Conservation (phyloP, 106 monocot genomes). For the Triglochin maritima region DNA sequence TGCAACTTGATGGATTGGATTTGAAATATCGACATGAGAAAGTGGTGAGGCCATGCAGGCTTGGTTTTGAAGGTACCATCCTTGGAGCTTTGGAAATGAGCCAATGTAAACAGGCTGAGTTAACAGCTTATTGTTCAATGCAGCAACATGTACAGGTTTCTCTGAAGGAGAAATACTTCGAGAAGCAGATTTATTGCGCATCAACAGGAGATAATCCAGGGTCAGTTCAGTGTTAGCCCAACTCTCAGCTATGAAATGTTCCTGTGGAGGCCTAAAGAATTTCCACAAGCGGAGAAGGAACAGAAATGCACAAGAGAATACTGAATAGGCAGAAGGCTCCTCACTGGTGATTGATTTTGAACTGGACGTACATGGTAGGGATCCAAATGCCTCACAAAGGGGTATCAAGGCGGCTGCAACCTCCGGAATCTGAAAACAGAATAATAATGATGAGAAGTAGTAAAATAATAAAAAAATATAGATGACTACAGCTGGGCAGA, state of each 20-base stretch:
- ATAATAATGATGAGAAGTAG: too few relatives aligned
- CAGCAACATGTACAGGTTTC: constrained; percentile 2
- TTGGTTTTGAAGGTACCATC: constrained; percentile 93
- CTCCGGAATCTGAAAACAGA: constrained; percentile 73
- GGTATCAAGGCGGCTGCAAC: constrained; percentile 86
- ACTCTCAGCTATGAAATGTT: constrained; percentile 47
- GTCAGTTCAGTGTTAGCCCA: constrained; percentile 56
- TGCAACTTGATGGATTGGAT: constrained; percentile 66
- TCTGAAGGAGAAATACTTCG: constrained; percentile 16
- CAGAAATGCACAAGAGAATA: constrained; percentile 94
- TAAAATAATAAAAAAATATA: too few relatives aligned
- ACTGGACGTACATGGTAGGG: constrained; percentile 39
- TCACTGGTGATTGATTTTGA: constrained; percentile 34
- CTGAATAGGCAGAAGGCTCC: constrained; percentile 57
- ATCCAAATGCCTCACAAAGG: constrained; percentile 89
- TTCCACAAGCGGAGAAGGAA: constrained; percentile 93
- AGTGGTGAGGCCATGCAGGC: constrained; percentile 82
- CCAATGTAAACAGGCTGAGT: constrained; percentile 60
- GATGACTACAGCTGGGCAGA: too few relatives aligned
- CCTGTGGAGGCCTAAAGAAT: constrained; percentile 79
- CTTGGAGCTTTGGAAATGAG: constrained; percentile 71
- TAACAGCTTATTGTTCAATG: constrained; percentile 8
- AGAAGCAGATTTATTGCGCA: constrained; percentile 49
- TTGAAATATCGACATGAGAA: constrained; percentile 48
- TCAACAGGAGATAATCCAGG: constrained; percentile 67